A percentile compares a stretch with the other conserved stretches of the same genome.
Conservation (phyloP, 2,329 filamentous ascomycete species). For the Drechslerella coelobrocha region DNA sequence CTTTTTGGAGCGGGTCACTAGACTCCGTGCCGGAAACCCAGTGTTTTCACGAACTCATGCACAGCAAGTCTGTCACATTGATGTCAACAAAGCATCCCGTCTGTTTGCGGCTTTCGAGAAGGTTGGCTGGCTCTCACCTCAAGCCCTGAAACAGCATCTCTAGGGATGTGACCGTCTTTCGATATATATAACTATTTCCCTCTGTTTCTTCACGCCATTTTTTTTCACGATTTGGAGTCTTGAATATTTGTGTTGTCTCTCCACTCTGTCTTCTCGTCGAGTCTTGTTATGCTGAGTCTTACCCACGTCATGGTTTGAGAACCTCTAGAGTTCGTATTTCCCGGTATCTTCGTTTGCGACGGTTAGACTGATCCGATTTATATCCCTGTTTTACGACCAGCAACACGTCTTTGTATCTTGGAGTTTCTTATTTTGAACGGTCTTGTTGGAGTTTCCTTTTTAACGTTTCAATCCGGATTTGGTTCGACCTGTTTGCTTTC, state of each 20-base stretch:
- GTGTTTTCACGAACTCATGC: slow-evolving; percentile 95
- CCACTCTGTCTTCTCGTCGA: slow-evolving; percentile 2
- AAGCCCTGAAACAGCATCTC: slow-evolving; percentile 59
- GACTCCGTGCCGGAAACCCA: slow-evolving; percentile 69
- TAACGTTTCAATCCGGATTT: slow-evolving; percentile 32
- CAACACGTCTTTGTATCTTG: slow-evolving; percentile 30
- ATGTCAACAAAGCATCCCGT: slow-evolving; percentile 96
- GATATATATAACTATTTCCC: too few species aligned
- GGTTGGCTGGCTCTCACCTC: slow-evolving; percentile 77
- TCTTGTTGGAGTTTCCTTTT: slow-evolving; percentile 15
- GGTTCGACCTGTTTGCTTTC: slow-evolving; percentile 27
- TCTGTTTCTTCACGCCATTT: background rate
- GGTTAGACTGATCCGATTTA: slow-evolving; percentile 31
- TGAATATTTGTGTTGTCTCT: slow-evolving; percentile 1
- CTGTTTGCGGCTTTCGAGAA: slow-evolving; percentile 88
- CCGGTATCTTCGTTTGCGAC: slow-evolving; percentile 18
- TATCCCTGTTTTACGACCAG: slow-evolving; percentile 49
- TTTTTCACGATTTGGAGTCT: background rate
- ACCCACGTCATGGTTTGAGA: background rate
- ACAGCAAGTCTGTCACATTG: slow-evolving; percentile 96
- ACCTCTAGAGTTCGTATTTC: background rate
- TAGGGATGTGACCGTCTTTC: slow-evolving; percentile 1
- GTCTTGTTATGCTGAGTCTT: slow-evolving; percentile 5
- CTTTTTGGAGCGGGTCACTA: slow-evolving; percentile 76
- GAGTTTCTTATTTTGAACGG: slow-evolving; percentile 10